Evolutionary conservation across 768 basidiomycete genomes (phyloP).

Genomic region (Cyclocybe cylindracea): DNA sequence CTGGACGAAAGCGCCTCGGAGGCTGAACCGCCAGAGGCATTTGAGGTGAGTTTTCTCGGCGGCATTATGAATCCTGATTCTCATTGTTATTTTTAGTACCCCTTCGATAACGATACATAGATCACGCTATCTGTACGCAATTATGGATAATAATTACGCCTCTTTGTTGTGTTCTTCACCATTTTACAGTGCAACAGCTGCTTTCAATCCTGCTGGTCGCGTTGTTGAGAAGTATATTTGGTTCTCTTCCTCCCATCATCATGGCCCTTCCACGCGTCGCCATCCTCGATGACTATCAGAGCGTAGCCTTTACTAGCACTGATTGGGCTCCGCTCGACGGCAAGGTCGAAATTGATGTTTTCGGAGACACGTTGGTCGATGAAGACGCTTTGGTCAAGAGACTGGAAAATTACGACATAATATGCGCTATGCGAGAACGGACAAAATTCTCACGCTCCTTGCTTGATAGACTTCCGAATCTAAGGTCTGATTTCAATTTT

Average conservation of each 20-base stretch:
- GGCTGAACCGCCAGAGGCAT: constrained; percentile 73
- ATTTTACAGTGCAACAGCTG: too few relatives aligned
- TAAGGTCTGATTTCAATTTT: constrained; percentile 35
- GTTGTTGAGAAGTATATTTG: not conserved
- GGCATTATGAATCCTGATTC: constrained; percentile 2
- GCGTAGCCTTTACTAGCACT: constrained; percentile 47
- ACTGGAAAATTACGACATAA: constrained; percentile 52
- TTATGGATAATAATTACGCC: constrained; percentile 18
- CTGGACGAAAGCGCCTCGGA: constrained; percentile 74
- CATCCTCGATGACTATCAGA: constrained; percentile 65
- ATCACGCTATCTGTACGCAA: constrained; percentile 19
- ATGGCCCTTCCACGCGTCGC: constrained; percentile 39
- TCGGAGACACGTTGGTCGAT: constrained; percentile 51
- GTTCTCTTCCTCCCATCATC: constrained; percentile 5
- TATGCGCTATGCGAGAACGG: constrained; percentile 69
- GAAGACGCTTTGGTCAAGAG: constrained; percentile 50
- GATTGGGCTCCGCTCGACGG: constrained; percentile 53
- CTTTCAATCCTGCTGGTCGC: too few relatives aligned
- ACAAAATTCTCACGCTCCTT: constrained; percentile 54
- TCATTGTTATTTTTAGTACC: constrained; percentile 55
- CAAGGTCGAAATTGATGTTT: constrained; percentile 43
- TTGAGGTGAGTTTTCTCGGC: constrained; percentile 64
- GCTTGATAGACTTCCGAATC: constrained; percentile 56
- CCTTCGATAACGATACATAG: constrained; percentile 70
- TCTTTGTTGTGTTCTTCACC: not conserved